Evolutionary conservation across 805 yeast genomes (phyloP).

Genomic region (Yamadazyma sp.): DNA sequence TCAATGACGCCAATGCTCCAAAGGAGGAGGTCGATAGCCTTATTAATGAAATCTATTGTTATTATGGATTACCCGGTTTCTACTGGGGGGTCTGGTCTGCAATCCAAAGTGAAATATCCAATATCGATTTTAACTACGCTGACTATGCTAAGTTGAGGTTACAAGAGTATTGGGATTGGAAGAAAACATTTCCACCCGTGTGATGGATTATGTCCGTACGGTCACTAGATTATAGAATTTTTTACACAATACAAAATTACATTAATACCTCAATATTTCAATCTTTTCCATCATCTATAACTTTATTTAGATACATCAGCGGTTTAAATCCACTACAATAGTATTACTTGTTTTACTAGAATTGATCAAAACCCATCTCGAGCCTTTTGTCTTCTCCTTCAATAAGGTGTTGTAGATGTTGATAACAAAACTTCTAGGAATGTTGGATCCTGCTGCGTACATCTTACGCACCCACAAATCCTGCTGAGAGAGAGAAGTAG

Average conservation of each 20-base stretch:
- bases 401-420: slow-evolving; percentile 69
- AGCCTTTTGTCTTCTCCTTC: slow-evolving; percentile 71
- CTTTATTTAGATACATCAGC: too few relatives aligned
- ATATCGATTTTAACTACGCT: slow-evolving; percentile 70
- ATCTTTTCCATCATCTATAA: too few relatives aligned
- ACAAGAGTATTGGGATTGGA: slow-evolving; percentile 73
- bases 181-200: slow-evolving; percentile 26
- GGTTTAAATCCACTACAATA: slow-evolving; percentile 52
- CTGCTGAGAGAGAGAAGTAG: slow-evolving; percentile 69
- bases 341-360: slow-evolving; percentile 78
- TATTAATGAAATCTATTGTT: slow-evolving; percentile 55
- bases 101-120: slow-evolving; percentile 66
- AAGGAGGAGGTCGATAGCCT: slow-evolving; percentile 39
- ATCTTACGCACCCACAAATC: slow-evolving; percentile 86
- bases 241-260: not conserved
- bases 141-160: slow-evolving; percentile 59
- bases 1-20: slow-evolving; percentile 34
- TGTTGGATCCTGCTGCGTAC: slow-evolving; percentile 68
- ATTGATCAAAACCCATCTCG: slow-evolving; percentile 72
- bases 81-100: slow-evolving; percentile 87
- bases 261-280: slow-evolving; percentile 10
- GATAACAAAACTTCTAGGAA: slow-evolving; percentile 79
- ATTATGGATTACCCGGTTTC: slow-evolving; percentile 79
- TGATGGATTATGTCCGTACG: too few relatives aligned
- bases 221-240: too few relatives aligned